A percentile compares a stretch with the other conserved stretches of the same genome.
phyloP scores from a whole-genome alignment of 495 filamentous ascomycete species.

The Penicilliopsis zonata region DNA sequence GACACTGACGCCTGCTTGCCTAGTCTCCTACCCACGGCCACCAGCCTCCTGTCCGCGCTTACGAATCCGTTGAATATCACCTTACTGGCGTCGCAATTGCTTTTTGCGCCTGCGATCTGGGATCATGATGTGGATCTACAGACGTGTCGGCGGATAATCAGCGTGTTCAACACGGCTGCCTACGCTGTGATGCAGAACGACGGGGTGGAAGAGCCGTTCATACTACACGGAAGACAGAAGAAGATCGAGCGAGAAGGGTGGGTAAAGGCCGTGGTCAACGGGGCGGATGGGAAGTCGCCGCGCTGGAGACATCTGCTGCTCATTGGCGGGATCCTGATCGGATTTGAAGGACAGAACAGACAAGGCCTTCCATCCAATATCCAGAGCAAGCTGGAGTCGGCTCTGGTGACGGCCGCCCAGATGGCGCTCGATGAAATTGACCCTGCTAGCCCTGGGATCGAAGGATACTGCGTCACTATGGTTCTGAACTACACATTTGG shows the following conservation, averaged over 20 bases:
- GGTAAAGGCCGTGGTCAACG: conserved; percentile 70
- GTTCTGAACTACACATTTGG: conserved; percentile 72
- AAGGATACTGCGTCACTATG: conserved; percentile 50
- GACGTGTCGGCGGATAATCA: conserved; percentile 63
- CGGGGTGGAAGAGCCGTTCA: conserved; percentile 23
- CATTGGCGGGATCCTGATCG: conserved; percentile 70
- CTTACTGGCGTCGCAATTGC: conserved; percentile 79
- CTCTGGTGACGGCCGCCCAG: conserved; percentile 68
- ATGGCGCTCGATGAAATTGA: conserved; percentile 50
- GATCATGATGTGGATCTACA: conserved; percentile 56
- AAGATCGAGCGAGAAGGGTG: conserved; percentile 57
- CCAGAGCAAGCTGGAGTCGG: conserved; percentile 60
- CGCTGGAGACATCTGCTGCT: conserved; percentile 83
- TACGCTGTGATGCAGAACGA: conserved; percentile 51
- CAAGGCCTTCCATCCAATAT: conserved; percentile 49
- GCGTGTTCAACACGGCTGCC: conserved; percentile 79
- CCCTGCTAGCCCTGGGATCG: conserved; percentile 41
- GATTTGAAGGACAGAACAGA: conserved; percentile 59
- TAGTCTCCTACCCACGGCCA: conserved; percentile 69
- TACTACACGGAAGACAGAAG: conserved; percentile 27
- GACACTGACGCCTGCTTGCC: conserved; percentile 6
- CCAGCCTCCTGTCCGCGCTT: conserved; percentile 68
- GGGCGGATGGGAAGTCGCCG: conserved; percentile 71
- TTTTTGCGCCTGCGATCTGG: conserved; percentile 84
- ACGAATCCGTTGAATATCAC: conserved; percentile 85